Base-by-base conservation (phyloP, 495 filamentous ascomycete species). In the Margaritispora aquatica region DNA sequence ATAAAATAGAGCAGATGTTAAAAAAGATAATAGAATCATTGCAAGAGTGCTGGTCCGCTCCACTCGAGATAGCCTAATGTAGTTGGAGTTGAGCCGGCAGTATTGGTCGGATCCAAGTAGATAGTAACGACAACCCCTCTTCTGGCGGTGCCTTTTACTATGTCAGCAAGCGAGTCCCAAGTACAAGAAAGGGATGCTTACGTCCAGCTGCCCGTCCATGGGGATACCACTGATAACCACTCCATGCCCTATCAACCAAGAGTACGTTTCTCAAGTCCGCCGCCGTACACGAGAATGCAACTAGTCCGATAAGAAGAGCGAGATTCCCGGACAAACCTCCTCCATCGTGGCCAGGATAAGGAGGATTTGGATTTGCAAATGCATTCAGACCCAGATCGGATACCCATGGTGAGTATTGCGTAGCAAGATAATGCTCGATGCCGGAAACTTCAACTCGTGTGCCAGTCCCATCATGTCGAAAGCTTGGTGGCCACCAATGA, bases 51-150 rank as follows among this genome's bases (percentile, higher is more conserved):
- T 19, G 48, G 51, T 13, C 17, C 22, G 27, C 15, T 13, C 49
- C 48, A 34, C 49, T 67, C 65, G 4, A 67, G 34, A 36, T 55
- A 31, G 2, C 20, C 0, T 8, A 67, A n/a, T 0, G 20, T 36
- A 2, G 26, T 7, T 4, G 0, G 1, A 17, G 61, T 67, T n/a
- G 62, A 64, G 4, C 56, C 47, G 11, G 54, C 27, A 17, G 49
- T 26, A 54, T 67, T 67, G 1, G 56, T 51, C 1, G 63, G 63
- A 31, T 68, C 66, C 4, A 61, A 51, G 49, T 61, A 68, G 23
- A 68, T 36, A n/a, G 17, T 55, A 17, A 58, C 58, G 9, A 63
- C 47, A 21, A 68, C 19, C 2, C 66, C 66, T 47, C 66, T 47
- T 21, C 23, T 21, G 1, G 47, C 24, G 26, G 44, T 48, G 57